phyloP scores from a whole-genome alignment of 225 moss, liverwort and hornwort genomes.

The Rhytidiadelphus loreus region DNA sequence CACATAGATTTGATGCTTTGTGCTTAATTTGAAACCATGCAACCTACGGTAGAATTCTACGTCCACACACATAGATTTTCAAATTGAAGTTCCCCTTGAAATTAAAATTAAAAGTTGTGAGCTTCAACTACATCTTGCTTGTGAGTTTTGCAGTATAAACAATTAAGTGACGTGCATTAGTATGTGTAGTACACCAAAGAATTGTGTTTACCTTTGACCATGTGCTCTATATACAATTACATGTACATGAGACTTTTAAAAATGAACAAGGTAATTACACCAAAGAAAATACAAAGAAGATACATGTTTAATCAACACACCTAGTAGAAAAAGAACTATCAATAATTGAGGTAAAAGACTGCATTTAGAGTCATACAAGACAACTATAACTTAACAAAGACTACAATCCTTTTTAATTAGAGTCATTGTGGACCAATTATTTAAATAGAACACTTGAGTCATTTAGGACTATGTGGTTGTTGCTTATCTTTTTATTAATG shows the following conservation, averaged over 20 bases:
- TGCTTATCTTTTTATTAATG: background rate
- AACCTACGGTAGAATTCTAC: rapidly evolving
- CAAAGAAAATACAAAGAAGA: too few species aligned
- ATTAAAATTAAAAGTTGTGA: too few species aligned
- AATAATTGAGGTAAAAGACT: background rate
- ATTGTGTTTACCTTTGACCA: too few species aligned
- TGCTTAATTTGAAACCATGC: background rate
- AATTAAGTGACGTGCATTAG: too few species aligned
- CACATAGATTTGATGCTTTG: background rate
- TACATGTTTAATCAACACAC: background rate
- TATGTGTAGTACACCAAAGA: too few species aligned
- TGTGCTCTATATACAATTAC: rapidly evolving
- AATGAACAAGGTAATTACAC: too few species aligned
- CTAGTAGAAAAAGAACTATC: background rate
- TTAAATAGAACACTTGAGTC: background rate
- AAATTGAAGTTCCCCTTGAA: background rate
- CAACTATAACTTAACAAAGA: background rate
- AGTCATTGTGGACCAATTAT: background rate
- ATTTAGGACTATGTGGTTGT: background rate
- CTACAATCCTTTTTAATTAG: rapidly evolving
- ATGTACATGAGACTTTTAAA: too few species aligned
- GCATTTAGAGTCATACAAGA: background rate
- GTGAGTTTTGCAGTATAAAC: too few species aligned
- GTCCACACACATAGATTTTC: background rate
- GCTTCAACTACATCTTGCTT: too few species aligned